Conservation (phyloP, 2,329 filamentous ascomycete species). For the Colletotrichum sublineola region DNA sequence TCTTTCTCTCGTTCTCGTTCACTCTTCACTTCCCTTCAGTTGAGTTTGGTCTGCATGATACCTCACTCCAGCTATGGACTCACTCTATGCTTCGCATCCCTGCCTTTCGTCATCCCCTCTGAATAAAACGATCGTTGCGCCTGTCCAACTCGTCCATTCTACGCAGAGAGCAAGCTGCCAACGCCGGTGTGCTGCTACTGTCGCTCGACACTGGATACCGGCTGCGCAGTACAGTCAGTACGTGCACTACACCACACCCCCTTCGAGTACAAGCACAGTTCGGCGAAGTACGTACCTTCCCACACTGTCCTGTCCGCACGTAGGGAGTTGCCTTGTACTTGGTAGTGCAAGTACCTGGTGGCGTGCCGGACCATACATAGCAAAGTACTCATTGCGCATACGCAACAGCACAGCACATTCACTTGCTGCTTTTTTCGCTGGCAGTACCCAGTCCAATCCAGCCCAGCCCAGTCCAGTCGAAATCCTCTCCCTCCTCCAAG, state of each 20-base stretch:
- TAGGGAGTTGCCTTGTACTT: conserved; percentile 25
- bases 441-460: not conserved
- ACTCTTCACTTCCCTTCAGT: not conserved
- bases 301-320: conserved; percentile 2
- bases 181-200: not conserved
- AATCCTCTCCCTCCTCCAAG: not conserved
- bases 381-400: conserved; percentile 36
- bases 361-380: conserved; percentile 33
- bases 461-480: no score
- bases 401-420: conserved; percentile 17
- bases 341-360: conserved; percentile 24
- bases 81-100: conserved; percentile 29
- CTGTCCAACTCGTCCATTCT: not conserved
- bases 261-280: not conserved
- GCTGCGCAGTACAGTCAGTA: not conserved
- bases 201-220: not conserved
- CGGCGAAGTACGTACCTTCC: conserved; percentile 8
- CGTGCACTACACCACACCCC: not conserved
- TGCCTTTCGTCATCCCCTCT: not conserved
- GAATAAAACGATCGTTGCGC: not conserved
- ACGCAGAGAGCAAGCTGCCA: not conserved
- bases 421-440: conserved; percentile 2
- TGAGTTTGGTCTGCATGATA: conserved; percentile 4
- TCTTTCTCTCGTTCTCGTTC: not conserved
- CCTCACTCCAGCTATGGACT: conserved; percentile 2